These are phyloP conservation scores for Boletus fagicola DNA, from an alignment of 768 basidiomycete species.

Conservation along the genomic window DNA sequence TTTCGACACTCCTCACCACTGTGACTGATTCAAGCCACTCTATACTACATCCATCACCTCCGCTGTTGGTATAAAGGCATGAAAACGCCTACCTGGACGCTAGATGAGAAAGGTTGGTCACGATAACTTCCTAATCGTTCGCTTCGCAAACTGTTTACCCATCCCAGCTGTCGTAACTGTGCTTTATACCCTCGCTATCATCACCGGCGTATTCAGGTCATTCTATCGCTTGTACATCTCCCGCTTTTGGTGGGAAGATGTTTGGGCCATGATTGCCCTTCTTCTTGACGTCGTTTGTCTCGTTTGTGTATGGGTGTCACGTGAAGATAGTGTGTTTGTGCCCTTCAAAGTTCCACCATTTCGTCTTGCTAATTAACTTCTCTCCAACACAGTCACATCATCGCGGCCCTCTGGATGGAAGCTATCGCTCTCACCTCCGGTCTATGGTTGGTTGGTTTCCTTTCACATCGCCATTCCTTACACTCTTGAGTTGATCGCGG, in stretches of 20 bases:
- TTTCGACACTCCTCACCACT: neutral
- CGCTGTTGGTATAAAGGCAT: neutral
- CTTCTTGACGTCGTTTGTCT: neutral
- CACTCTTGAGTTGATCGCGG: neutral
- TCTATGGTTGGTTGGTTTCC: slow-evolving; percentile 7
- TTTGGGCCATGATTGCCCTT: slow-evolving; percentile 1
- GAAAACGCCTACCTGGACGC: neutral
- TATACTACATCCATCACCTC: neutral
- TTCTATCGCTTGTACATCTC: slow-evolving; percentile 3
- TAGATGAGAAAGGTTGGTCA: neutral
- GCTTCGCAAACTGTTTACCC: neutral
- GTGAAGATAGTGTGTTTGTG: neutral
- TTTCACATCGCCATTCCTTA: neutral
- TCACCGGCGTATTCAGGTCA: neutral
- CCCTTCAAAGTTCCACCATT: neutral
- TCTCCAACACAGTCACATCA: neutral
- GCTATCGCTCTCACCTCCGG: neutral
- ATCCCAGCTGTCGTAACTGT: neutral
- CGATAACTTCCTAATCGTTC: too few species aligned
- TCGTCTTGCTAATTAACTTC: neutral
- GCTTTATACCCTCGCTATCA: neutral
- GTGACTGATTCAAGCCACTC: neutral
- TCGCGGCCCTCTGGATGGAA: neutral
- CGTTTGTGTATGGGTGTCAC: neutral
- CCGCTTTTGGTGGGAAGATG: slow-evolving; percentile 4